phyloP scores from a whole-genome alignment of 768 basidiomycete species.

The Arthromyces matolae region DNA sequence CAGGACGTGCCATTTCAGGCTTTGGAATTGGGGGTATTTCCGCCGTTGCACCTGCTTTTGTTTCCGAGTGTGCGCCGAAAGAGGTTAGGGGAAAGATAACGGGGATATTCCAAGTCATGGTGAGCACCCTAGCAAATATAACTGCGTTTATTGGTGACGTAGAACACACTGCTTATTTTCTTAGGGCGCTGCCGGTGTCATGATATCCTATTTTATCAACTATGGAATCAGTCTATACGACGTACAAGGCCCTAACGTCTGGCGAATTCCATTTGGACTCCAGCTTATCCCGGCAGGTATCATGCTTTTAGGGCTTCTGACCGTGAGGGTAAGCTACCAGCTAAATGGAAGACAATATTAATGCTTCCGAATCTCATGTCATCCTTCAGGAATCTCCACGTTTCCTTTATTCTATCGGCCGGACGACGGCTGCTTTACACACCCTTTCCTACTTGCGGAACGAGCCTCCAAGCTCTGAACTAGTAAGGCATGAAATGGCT shows the following conservation, averaged over 20 bases:
- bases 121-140: conserved; percentile 22
- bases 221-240: conserved; percentile 47
- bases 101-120: conserved; percentile 85
- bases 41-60: conserved; percentile 79
- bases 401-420: conserved; percentile 65
- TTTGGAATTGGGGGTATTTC: conserved; percentile 81
- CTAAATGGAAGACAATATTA: not conserved
- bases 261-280: conserved; percentile 72
- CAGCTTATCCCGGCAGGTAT: conserved; percentile 77
- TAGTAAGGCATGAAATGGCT: conserved; percentile 58
- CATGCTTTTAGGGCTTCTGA: conserved; percentile 61
- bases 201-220: conserved; percentile 82
- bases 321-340: conserved; percentile 46
- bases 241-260: conserved; percentile 42
- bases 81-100: conserved; percentile 82
- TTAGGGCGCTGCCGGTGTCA: conserved; percentile 70
- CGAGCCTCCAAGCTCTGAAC: conserved; percentile 37
- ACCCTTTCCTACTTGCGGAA: conserved; percentile 66
- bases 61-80: conserved; percentile 85
- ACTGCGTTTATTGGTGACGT: no score
- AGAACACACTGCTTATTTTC: no score
- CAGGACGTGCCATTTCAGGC: conserved; percentile 78
- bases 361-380: conserved; percentile 12
- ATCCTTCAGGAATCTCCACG: conserved; percentile 63
- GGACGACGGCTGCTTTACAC: conserved; percentile 45